These are phyloP conservation scores for Conoideocrella luteorostrata DNA, from an alignment of 2,329 filamentous ascomycete species.

Conservation along the genomic window DNA sequence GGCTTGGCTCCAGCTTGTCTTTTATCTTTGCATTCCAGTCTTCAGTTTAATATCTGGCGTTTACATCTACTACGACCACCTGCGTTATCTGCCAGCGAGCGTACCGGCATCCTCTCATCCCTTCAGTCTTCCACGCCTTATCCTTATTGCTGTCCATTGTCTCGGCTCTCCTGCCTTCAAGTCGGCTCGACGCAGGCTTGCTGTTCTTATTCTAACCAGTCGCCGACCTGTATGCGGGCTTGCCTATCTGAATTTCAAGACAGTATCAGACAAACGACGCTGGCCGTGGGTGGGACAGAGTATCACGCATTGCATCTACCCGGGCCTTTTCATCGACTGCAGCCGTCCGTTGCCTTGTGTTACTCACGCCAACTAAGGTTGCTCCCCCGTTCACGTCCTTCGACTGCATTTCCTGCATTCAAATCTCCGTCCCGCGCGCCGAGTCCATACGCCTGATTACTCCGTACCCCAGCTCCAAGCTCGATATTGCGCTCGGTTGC, in stretches of 20 bases:
- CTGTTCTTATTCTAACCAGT: neutral
- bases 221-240: neutral
- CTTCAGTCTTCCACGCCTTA: neutral
- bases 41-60: neutral
- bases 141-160: neutral
- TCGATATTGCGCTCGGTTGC: neutral
- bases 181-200: neutral
- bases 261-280: neutral
- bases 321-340: conserved; percentile 1
- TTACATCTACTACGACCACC: neutral
- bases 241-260: neutral
- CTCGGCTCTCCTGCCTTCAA: neutral
- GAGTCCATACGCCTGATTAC: neutral
- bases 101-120: neutral
- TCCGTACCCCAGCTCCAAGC: conserved; percentile 1
- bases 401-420: neutral
- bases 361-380: neutral
- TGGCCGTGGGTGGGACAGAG: neutral
- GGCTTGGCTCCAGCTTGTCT: neutral
- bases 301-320: neutral
- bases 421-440: neutral
- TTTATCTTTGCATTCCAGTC: conserved; percentile 2
- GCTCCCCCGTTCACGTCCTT: too few relatives aligned
- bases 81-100: neutral
- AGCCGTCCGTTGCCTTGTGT: neutral